These are phyloP conservation scores for Euphrasia confusa DNA, from an alignment of 257 asterid genomes.

Conservation along the genomic window DNA sequence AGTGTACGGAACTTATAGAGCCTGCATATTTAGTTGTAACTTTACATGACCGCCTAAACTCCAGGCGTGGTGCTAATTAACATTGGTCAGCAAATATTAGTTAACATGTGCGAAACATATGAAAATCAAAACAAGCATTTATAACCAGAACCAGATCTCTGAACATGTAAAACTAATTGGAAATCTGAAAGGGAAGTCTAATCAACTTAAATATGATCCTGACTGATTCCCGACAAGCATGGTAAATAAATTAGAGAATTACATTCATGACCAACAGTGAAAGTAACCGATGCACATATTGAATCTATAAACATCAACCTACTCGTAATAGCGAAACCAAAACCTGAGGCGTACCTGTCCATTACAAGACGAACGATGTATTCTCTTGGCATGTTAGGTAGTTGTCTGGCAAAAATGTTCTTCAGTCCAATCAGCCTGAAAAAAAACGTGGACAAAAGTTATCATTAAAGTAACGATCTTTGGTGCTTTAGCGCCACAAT, in stretches of 20 bases:
- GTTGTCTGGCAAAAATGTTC: constrained; percentile 89
- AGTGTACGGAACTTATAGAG: no score
- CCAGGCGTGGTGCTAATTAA: background rate
- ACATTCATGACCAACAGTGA: background rate
- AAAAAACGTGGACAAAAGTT: constrained; percentile 14
- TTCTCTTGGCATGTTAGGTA: constrained; percentile 99
- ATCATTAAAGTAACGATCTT: constrained; percentile 1
- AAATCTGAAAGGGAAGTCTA: background rate
- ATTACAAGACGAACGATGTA: constrained; percentile 96
- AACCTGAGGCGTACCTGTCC: constrained; percentile 68
- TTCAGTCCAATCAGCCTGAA: constrained; percentile 95
- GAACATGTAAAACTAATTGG: background rate
- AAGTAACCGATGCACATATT: background rate
- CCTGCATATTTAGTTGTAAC: no score
- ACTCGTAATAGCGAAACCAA: constrained; percentile 1
- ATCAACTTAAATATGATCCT: background rate
- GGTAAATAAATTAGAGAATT: no score
- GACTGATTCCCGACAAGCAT: no score
- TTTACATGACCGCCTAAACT: no score
- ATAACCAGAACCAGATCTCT: background rate
- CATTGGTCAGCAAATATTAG: background rate
- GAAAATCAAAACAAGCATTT: background rate
- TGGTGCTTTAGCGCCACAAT: constrained; percentile 10
- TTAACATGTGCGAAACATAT: background rate
- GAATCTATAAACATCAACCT: constrained; percentile 11